These are phyloP conservation scores for Exophiala bonariae DNA, from an alignment of 2,329 filamentous ascomycete genomes.

Conservation along the genomic window DNA sequence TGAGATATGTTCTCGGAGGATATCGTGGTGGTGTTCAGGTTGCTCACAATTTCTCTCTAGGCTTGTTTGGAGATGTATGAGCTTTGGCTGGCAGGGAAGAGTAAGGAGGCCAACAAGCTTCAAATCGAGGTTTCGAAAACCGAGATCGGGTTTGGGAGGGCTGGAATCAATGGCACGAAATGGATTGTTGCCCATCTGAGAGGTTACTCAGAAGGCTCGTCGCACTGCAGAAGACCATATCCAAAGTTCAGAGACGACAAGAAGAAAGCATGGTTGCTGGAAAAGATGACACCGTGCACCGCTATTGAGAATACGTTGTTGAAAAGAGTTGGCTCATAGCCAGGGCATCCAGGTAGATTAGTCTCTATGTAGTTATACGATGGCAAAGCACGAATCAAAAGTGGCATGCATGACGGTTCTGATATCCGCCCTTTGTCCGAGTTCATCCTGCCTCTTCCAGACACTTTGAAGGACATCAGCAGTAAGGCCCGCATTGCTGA, in stretches of 20 bases:
- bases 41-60: constrained; percentile 16
- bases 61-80: constrained; percentile 52
- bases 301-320: background rate
- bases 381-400: constrained; percentile 56
- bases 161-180: constrained; percentile 62
- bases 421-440: constrained; percentile 39
- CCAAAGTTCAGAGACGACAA: constrained; percentile 48
- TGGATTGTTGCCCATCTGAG: constrained; percentile 57
- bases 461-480: constrained; percentile 43
- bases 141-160: constrained; percentile 59
- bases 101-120: constrained; percentile 48
- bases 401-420: constrained; percentile 42
- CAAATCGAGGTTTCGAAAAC: constrained; percentile 54
- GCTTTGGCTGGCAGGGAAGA: constrained; percentile 49
- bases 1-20: constrained; percentile 11
- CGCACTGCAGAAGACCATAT: constrained; percentile 56
- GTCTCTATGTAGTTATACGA: constrained; percentile 42
- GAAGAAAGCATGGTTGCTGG: constrained; percentile 37
- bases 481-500: constrained; percentile 41
- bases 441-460: constrained; percentile 37
- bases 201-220: constrained; percentile 53
- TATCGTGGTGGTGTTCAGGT: no score
- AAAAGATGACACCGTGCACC: background rate
- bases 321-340: background rate
- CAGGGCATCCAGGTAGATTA: no score